A percentile compares a stretch with the other conserved stretches of the same genome.
Evolutionary conservation across 108 stramenopile species (phyloP).

Genomic region (Fistulifera solaris): DNA sequence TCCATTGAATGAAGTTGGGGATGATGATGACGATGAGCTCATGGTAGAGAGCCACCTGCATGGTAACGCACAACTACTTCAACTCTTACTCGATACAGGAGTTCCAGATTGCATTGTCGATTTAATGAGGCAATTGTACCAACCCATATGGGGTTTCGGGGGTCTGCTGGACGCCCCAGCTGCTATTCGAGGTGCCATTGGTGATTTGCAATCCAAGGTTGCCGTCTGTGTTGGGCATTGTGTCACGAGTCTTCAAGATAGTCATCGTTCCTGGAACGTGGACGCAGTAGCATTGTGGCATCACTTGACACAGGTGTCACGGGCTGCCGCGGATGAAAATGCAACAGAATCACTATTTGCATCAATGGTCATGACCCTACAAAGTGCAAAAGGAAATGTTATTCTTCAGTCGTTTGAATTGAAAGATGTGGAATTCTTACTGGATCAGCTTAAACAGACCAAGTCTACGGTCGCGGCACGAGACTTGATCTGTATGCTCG

Average conservation of each 20-base stretch:
- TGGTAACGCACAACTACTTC: no score
- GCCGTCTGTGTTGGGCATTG: constrained; percentile 29
- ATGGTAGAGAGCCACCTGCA: not conserved
- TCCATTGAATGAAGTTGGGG: constrained; percentile 1
- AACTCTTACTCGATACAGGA: no score
- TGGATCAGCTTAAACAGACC: not conserved
- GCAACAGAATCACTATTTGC: constrained; percentile 4
- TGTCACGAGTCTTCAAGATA: not conserved
- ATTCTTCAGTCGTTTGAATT: no score
- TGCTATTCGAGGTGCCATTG: not conserved
- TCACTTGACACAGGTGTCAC: not conserved
- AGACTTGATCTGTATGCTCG: constrained; percentile 29
- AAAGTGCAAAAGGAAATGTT: no score
- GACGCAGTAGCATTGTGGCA: not conserved
- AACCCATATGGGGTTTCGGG: no score
- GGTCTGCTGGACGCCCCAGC: no score
- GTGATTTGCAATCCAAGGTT: constrained; percentile 34
- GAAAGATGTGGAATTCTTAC: no score
- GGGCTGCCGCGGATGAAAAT: not conserved
- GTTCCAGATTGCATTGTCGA: no score
- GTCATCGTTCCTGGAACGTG: not conserved
- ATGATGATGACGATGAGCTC: constrained; percentile 24
- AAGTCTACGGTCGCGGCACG: constrained; percentile 10
- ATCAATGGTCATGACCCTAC: constrained; percentile 6
- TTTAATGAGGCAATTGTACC: no score